Conservation (phyloP, 2,329 filamentous ascomycete species). For the Botryotinia globosa region DNA sequence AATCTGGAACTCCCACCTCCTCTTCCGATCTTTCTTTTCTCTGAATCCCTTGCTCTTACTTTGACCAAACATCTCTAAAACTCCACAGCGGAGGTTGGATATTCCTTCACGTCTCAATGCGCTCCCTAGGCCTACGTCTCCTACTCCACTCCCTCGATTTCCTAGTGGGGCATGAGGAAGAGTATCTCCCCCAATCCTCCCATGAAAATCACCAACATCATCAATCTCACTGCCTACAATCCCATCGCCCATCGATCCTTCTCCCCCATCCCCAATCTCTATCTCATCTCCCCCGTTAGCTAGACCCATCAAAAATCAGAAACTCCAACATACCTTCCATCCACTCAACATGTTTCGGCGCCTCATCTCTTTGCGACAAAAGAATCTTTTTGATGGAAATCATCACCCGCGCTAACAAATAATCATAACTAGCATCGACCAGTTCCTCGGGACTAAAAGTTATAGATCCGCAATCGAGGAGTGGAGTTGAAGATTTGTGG, state of each 20-base stretch:
- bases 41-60: background rate
- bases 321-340: background rate
- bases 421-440: background rate
- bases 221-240: background rate
- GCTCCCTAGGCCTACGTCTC: background rate
- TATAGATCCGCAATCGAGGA: background rate
- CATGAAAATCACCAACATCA: too few species aligned
- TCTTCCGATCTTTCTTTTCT: too few species aligned
- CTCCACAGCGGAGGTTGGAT: background rate
- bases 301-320: background rate
- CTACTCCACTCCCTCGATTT: background rate
- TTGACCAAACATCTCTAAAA: background rate
- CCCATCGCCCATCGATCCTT: background rate
- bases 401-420: background rate
- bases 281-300: background rate
- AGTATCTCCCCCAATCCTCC: background rate
- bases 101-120: background rate
- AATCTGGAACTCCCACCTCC: background rate
- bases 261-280: background rate
- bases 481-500: background rate
- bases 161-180: fast-evolving
- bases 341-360: background rate
- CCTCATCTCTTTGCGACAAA: background rate
- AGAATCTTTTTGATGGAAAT: background rate
- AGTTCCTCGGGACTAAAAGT: background rate